Evolutionary conservation across 2,329 filamentous ascomycete genomes (phyloP).

Genomic region (Trichoderma asperellum): DNA sequence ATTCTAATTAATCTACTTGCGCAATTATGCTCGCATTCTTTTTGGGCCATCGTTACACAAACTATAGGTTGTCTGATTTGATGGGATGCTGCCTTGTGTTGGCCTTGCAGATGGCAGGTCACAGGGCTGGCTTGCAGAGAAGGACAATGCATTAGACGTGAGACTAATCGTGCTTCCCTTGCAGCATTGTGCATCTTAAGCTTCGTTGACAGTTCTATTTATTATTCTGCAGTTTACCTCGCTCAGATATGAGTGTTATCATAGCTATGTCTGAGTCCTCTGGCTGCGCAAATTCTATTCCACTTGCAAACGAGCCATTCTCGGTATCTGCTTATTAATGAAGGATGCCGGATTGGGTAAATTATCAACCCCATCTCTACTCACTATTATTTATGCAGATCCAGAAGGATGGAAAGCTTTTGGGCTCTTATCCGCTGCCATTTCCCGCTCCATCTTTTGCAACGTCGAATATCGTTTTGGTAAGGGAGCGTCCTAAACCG

Average conservation of each 20-base stretch:
- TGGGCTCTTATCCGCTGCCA: slow-evolving; percentile 13
- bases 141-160: slow-evolving; percentile 15
- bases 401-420: background rate
- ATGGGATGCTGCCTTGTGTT: slow-evolving; percentile 9
- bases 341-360: background rate
- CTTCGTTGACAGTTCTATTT: background rate
- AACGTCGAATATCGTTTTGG: background rate
- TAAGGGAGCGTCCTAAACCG: background rate
- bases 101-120: slow-evolving; percentile 5
- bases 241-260: background rate
- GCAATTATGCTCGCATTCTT: background rate
- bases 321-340: background rate
- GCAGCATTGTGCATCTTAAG: slow-evolving; percentile 14
- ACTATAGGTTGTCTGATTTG: background rate
- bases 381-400: slow-evolving; percentile 16
- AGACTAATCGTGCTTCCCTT: slow-evolving; percentile 19
- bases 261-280: background rate
- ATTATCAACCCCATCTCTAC: background rate
- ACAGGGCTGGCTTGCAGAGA: slow-evolving; percentile 5
- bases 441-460: slow-evolving; percentile 13
- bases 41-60: background rate
- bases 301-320: background rate
- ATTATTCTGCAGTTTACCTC: background rate
- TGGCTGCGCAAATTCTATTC: background rate
- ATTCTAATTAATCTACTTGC: background rate